phyloP scores from a whole-genome alignment of 1,284 basidiomycete genomes.

The Fomitopsis betulina region DNA sequence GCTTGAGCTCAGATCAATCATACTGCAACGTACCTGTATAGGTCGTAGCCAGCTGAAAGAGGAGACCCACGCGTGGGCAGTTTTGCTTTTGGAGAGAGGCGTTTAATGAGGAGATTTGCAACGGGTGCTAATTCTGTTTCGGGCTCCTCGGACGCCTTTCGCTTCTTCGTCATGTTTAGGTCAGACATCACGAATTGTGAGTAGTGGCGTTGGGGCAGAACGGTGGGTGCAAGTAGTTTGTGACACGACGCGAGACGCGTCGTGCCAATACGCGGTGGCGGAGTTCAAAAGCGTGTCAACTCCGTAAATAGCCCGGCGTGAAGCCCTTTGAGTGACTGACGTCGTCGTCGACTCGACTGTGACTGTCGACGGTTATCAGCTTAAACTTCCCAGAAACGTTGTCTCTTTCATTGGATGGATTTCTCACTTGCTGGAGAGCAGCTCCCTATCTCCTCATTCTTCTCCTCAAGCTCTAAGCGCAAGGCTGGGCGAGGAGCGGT shows the following conservation, averaged over 20 bases:
- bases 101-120: constrained; percentile 76
- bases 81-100: constrained; percentile 76
- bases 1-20: not conserved
- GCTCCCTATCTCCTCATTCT: constrained; percentile 18
- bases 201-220: no score
- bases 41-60: constrained; percentile 89
- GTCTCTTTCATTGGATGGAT: constrained; percentile 6
- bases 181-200: not conserved
- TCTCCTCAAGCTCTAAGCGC: constrained; percentile 11
- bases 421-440: constrained; percentile 14
- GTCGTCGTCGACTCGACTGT: not conserved
- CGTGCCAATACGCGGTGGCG: constrained; percentile 15
- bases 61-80: constrained; percentile 87
- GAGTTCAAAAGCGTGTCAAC: constrained; percentile 22
- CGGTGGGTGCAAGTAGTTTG: not conserved
- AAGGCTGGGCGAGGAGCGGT: not conserved
- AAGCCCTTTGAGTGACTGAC: not conserved
- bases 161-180: constrained; percentile 40
- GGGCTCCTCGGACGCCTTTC: constrained; percentile 45
- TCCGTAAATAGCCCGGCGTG: constrained; percentile 8
- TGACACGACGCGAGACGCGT: constrained; percentile 10
- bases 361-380: no score
- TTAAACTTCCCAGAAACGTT: not conserved
- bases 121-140: constrained; percentile 30
- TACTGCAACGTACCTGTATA: constrained; percentile 66